A percentile compares a stretch with the other conserved stretches of the same genome.
phyloP scores from a whole-genome alignment of 805 yeast species.

The Lachancea fermentati region DNA sequence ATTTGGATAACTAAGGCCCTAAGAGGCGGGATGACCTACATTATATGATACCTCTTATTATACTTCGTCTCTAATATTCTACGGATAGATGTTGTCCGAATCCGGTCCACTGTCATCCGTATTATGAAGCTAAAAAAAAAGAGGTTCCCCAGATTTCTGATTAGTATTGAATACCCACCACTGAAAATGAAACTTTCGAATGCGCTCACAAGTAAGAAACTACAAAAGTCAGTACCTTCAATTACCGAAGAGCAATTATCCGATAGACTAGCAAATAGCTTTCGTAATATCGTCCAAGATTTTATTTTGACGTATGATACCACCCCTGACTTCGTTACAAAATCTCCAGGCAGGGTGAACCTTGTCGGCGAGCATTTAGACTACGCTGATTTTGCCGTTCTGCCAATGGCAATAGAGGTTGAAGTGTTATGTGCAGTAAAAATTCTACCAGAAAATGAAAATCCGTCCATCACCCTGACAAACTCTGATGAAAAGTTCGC shows the following conservation, averaged over 20 bases:
- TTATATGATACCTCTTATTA: background rate
- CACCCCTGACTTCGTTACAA: slow-evolving; percentile 41
- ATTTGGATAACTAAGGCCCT: background rate
- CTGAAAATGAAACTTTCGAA: slow-evolving; percentile 5
- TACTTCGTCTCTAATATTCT: background rate
- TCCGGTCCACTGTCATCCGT: background rate
- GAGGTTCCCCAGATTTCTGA: background rate
- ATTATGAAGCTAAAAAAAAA: no score
- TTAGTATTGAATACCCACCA: background rate
- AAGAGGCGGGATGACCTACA: background rate
- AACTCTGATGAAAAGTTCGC: slow-evolving; percentile 36
- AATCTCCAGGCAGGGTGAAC: slow-evolving; percentile 76
- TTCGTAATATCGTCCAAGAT: background rate
- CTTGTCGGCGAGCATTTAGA: slow-evolving; percentile 73
- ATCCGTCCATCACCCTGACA: slow-evolving; percentile 29
- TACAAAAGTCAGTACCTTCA: slow-evolving; percentile 6
- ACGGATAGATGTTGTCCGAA: background rate
- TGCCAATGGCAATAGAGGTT: slow-evolving; percentile 67
- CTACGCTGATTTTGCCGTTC: slow-evolving; percentile 58
- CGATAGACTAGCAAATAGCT: background rate
- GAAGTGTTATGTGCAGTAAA: slow-evolving; percentile 54
- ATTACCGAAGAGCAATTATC: background rate
- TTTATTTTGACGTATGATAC: slow-evolving; percentile 28
- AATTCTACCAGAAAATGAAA: slow-evolving; percentile 20
- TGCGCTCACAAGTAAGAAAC: background rate